Evolutionary conservation across 805 yeast species (phyloP), one percentile per base, ranked within the genome.

Genomic region (Wickerhamomyces chaumierensis): DNA sequence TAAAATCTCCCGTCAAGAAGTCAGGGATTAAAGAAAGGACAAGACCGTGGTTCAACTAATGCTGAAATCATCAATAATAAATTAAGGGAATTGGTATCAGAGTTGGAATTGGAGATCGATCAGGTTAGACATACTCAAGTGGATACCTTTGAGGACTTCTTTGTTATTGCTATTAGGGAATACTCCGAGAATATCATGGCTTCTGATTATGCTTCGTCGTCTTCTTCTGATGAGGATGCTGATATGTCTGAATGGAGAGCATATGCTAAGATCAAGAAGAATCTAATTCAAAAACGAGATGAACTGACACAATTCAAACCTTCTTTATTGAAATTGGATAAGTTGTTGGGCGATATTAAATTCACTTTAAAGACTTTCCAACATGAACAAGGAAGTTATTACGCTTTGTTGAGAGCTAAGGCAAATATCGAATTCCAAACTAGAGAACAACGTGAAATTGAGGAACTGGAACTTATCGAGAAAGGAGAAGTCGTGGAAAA

Each of bases 121-220:
- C 49, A 52, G 2, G 56, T 64, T 27, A 66, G 73, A 49, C 53
- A 60, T 17, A 54, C 61, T 17, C 68, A 78, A 29, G 66, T 81
- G 38, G 88, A 82, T 45, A 68, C 78, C 0, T 69, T 78, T 52
- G 88, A 81, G 55, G 81, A 81, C 43, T 82, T 81, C 65, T 77
- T 80, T 5, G 87, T 81, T 39, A 70, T 75, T 6, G 67, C 82
- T 21, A 66, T 81, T 39, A 68, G 62, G 46, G 85, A 80, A 47
- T 81, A 78, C 60, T 71, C 81, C 7, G 70, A 71, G 38, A 69
- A 74, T 41, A 66, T 81, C 51, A 69, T 77, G 37, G 60, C 62
- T 17, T 51, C 57, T 1, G 48, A 51, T 11, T 51, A 43, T 33
- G 45, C 52, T 8, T 21, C 23, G 6, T 21, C 29, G 39, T 42